A percentile compares a stretch with the other conserved stretches of the same genome.
phyloP scores from a whole-genome alignment of 192 early-diverging fungal genomes.

The Anaeromyces robustus region DNA sequence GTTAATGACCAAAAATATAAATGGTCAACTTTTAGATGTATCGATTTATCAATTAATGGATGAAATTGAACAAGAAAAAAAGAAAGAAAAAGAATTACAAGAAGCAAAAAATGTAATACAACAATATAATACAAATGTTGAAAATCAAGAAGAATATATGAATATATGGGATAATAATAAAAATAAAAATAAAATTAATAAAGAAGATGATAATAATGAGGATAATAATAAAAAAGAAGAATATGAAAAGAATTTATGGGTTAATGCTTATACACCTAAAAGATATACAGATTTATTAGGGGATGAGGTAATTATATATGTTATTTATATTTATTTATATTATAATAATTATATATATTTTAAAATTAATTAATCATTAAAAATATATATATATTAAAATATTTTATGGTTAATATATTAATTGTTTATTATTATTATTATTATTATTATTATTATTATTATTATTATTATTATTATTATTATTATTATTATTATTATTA shows the following conservation, averaged over 20 bases:
- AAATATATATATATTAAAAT: too few species aligned
- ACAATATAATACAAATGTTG: neutral
- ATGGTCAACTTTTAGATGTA: slow-evolving; percentile 2
- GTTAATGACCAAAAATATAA: neutral
- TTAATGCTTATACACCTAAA: slow-evolving; percentile 76
- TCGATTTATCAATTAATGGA: slow-evolving; percentile 13
- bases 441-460: too few species aligned
- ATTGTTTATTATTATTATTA: too few species aligned
- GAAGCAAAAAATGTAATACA: neutral
- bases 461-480: too few species aligned
- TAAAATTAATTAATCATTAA: too few species aligned
- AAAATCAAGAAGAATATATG: neutral
- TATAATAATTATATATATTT: neutral
- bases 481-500: too few species aligned
- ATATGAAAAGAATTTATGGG: slow-evolving; percentile 41
- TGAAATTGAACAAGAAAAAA: slow-evolving; percentile 10
- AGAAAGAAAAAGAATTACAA: neutral
- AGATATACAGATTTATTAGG: slow-evolving; percentile 75
- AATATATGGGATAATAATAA: neutral
- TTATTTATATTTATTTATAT: neutral
- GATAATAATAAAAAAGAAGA: neutral
- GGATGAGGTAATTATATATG: slow-evolving; percentile 46
- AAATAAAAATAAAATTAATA: neutral
- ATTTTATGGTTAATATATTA: too few species aligned
- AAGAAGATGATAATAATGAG: neutral